Base-by-base conservation (phyloP, 2,329 filamentous ascomycete species). In the Penicillium thymicola region DNA sequence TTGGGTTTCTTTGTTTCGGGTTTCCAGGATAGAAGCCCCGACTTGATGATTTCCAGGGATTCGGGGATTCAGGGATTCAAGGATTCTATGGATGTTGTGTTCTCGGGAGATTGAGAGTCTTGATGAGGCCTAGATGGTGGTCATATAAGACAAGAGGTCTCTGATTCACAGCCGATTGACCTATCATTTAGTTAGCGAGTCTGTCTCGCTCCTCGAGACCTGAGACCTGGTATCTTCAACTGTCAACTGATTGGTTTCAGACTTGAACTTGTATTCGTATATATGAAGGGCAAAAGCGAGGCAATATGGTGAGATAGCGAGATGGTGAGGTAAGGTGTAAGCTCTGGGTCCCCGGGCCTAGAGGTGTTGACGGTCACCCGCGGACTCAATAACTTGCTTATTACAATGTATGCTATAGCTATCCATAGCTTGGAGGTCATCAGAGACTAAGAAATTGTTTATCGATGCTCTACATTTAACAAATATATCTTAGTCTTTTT, bases 1-100 rank as follows among this genome's bases (percentile, higher is more conserved):
- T 21, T 23, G 21, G 21, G 18, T 38, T 40, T 55, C 47, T 51
- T 55, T 55, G 47, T 51, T 36, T 51, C 38, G 18, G 37, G 18
- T n/a, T 11, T 16, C 25, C 21, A 5, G 25, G 11, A 27, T 28
- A 5, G 21, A 27, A 30, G 25, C n/a, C 46, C 21, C 34, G 21
- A 18, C 36, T 18, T 18, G 9, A 38, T 13, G 30, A 36, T 25
- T 34, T 34, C 30, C 14, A 34, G 6, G 14, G 32, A 34, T 34
- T 34, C 14, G 10, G 13, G 6, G 1, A 46, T 23, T 13, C 13
- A 11, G 5, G 10, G 28, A 13, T 30, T 32, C 14, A 5, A 44
- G 6, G 9, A 46, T 23, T 13, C 18, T 13, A 45, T n/a, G 21
- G 13, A 37, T 30, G 8, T 16, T 21, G 11, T 30, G 25, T 28